Conservation (phyloP, 257 asterid species). For the Paraleonurus japonicus region DNA sequence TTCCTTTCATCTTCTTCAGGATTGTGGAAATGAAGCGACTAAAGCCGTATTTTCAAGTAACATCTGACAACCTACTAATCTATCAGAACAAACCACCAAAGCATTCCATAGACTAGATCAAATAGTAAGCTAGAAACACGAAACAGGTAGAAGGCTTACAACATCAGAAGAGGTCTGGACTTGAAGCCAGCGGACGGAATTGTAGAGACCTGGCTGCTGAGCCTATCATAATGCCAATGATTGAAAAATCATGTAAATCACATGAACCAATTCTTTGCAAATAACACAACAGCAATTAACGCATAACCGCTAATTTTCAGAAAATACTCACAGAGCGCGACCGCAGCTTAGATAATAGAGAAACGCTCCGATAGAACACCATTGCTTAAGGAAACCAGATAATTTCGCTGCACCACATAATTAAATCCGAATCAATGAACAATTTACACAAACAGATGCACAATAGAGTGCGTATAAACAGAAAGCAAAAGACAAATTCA, state of each 20-base stretch:
- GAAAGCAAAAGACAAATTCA: neutral
- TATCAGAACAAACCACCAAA: neutral
- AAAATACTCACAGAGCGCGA: slow-evolving; percentile 37
- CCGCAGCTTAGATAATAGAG: slow-evolving; percentile 43
- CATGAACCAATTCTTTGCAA: neutral
- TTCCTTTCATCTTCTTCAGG: neutral
- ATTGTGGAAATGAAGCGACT: neutral
- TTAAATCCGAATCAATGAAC: neutral
- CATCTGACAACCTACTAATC: neutral
- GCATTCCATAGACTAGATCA: neutral
- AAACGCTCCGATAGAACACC: slow-evolving; percentile 40
- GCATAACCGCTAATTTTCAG: neutral
- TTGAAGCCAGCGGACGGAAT: slow-evolving; percentile 89
- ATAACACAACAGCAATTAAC: neutral
- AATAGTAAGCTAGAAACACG: neutral
- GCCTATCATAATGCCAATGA: slow-evolving; percentile 35
- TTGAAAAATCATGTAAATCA: neutral
- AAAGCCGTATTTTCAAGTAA: neutral
- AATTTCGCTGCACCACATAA: slow-evolving; percentile 17
- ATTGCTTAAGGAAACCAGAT: slow-evolving; percentile 23
- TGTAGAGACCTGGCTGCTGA: slow-evolving; percentile 55
- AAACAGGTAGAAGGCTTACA: slow-evolving; percentile 31
- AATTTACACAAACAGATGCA: neutral
- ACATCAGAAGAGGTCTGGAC: slow-evolving; percentile 75
- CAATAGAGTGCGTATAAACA: neutral